phyloP scores from a whole-genome alignment of 169 alveolate genomes.

The Neospora caninum region DNA sequence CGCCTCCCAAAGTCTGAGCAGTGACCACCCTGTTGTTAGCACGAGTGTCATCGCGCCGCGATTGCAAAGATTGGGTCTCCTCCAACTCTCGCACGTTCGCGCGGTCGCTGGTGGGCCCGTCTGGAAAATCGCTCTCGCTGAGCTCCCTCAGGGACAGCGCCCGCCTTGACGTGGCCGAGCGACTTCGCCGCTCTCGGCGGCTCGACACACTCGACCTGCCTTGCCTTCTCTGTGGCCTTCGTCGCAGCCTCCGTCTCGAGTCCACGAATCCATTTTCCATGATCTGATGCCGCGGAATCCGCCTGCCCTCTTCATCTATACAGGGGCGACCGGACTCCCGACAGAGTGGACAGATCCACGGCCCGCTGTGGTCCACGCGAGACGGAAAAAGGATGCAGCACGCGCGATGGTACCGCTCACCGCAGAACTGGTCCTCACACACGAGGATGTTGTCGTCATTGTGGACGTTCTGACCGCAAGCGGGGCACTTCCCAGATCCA shows the following conservation, averaged over 20 bases:
- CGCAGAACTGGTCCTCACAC: constrained; percentile 2
- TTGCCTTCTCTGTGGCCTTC: neutral
- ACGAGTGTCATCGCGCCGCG: no score
- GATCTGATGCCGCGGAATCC: neutral
- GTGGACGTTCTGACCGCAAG: neutral
- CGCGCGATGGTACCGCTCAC: neutral
- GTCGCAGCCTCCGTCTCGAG: neutral
- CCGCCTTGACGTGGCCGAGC: neutral
- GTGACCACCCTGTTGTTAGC: no score
- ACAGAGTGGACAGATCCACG: neutral
- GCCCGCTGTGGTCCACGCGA: neutral
- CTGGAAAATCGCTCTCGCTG: neutral
- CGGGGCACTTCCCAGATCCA: neutral
- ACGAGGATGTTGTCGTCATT: neutral
- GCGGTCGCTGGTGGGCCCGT: neutral
- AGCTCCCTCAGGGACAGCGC: neutral
- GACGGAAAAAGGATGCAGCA: neutral
- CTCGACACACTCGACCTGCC: neutral
- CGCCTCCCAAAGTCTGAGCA: no score
- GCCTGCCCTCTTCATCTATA: constrained; percentile 10
- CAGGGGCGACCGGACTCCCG: neutral
- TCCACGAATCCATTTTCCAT: neutral
- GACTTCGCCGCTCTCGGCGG: neutral
- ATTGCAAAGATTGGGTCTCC: no score
- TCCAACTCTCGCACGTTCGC: neutral